phyloP scores from a whole-genome alignment of 306 rosid species.

The Elaeagnus macrophylla region DNA sequence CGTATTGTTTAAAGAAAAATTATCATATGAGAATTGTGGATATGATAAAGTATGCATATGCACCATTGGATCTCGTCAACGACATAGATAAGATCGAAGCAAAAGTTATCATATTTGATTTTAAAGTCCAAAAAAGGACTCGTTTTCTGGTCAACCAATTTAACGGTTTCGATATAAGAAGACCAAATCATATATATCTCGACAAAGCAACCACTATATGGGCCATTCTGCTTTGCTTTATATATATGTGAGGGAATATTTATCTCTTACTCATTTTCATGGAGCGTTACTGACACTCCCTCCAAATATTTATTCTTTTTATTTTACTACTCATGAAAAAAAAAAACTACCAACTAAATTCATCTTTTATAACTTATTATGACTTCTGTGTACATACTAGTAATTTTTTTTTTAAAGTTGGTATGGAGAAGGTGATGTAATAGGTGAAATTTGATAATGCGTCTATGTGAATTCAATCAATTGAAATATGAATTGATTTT shows the following conservation, averaged over 20 bases:
- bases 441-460: no score
- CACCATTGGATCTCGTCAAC: slow-evolving; percentile 6
- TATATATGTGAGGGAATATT: background rate
- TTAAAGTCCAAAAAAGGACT: background rate
- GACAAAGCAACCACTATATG: slow-evolving; percentile 24
- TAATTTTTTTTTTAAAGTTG: no score
- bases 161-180: slow-evolving; percentile 10
- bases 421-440: no score
- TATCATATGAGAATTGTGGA: background rate
- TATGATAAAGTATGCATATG: background rate
- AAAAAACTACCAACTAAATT: no score
- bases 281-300: slow-evolving; percentile 12
- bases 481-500: no score
- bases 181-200: slow-evolving; percentile 4
- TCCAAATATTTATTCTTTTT: no score
- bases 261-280: slow-evolving; percentile 1
- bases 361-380: no score
- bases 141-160: slow-evolving; percentile 24
- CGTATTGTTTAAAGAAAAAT: no score
- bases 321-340: no score
- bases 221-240: slow-evolving; percentile 9
- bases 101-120: background rate
- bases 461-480: no score
- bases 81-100: background rate
- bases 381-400: no score